phyloP scores from a whole-genome alignment of 768 basidiomycete genomes.

The Mycena rebaudengoi region DNA sequence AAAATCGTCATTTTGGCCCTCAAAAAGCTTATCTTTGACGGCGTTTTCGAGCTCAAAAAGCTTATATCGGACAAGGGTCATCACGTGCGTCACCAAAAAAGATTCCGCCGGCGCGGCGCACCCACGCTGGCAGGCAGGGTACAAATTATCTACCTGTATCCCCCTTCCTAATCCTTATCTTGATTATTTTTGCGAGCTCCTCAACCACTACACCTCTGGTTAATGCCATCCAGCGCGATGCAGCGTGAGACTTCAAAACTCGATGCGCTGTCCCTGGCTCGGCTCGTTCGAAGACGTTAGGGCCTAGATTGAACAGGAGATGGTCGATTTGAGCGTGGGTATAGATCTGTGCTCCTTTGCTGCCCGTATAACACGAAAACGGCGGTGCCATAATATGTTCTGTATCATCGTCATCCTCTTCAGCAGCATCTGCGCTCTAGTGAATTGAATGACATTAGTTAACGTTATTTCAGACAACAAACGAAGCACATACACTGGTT shows the following conservation, averaged over 20 bases:
- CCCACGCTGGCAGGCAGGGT: too few relatives aligned
- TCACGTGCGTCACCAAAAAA: too few relatives aligned
- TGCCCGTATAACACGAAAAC: not conserved
- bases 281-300: not conserved
- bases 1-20: too few relatives aligned
- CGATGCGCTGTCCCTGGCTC: not conserved
- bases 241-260: not conserved
- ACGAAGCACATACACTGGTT: not conserved
- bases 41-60: too few relatives aligned
- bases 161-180: too few relatives aligned
- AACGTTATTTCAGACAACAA: not conserved
- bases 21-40: too few relatives aligned
- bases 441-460: not conserved
- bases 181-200: too few relatives aligned
- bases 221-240: not conserved
- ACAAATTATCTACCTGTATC: too few relatives aligned
- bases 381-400: slow-evolving; percentile 1
- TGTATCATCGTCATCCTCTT: not conserved
- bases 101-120: too few relatives aligned
- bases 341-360: not conserved
- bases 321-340: slow-evolving; percentile 11
- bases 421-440: not conserved
- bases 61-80: too few relatives aligned
- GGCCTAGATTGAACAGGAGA: not conserved
- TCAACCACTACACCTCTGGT: too few relatives aligned